phyloP scores from a whole-genome alignment of 2,329 filamentous ascomycete species.

The Zalaria sp. region DNA sequence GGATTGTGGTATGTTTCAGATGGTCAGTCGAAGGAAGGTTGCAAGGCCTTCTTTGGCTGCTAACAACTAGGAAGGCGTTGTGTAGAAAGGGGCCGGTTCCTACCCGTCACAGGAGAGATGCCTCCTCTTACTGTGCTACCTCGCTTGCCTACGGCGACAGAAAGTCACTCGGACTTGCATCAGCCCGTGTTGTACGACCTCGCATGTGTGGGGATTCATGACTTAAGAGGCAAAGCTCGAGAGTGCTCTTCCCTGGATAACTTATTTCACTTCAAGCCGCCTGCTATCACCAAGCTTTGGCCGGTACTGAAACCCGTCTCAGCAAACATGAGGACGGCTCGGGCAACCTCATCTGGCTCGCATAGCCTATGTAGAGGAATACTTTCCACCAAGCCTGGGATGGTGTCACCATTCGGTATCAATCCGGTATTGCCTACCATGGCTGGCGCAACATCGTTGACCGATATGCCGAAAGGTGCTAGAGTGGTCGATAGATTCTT shows the following conservation, averaged over 20 bases:
- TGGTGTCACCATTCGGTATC: slow-evolving; percentile 39
- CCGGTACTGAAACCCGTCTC: slow-evolving; percentile 34
- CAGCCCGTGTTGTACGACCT: too few relatives aligned
- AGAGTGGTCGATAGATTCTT: slow-evolving; percentile 47
- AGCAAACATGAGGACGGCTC: slow-evolving; percentile 46
- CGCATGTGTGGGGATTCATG: too few relatives aligned
- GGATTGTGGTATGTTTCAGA: too few relatives aligned
- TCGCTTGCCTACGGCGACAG: too few relatives aligned
- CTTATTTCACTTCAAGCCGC: not conserved
- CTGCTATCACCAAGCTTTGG: not conserved
- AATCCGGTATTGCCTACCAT: slow-evolving; percentile 47
- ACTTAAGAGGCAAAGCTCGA: too few relatives aligned
- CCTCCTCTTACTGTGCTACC: too few relatives aligned
- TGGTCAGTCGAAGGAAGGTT: not conserved
- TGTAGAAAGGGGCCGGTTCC: too few relatives aligned
- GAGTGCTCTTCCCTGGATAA: too few relatives aligned
- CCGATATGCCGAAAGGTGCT: slow-evolving; percentile 46
- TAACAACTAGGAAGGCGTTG: too few relatives aligned
- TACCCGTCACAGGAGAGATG: too few relatives aligned
- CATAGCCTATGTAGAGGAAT: slow-evolving; percentile 47
- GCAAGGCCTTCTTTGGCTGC: too few relatives aligned
- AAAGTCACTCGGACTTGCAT: too few relatives aligned
- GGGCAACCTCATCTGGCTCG: slow-evolving; percentile 44
- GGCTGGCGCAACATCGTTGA: slow-evolving; percentile 54
- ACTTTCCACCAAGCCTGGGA: slow-evolving; percentile 42